Conservation (phyloP, 768 basidiomycete species). For the Mycena leptocephala region DNA sequence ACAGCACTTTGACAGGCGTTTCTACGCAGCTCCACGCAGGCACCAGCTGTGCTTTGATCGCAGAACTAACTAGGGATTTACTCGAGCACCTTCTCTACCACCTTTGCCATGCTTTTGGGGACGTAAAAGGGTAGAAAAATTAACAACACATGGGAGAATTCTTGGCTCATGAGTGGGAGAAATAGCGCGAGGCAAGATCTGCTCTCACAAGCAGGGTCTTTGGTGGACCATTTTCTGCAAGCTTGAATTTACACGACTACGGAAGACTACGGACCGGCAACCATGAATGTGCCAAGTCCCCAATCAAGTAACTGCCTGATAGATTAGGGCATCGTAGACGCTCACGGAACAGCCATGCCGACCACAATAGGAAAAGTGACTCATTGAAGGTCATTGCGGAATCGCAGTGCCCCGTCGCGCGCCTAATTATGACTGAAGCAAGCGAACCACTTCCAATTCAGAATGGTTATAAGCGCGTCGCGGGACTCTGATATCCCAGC, state of each 20-base stretch:
- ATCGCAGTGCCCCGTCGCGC: constrained; percentile 25
- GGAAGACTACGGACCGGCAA: too few relatives aligned
- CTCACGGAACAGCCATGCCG: neutral
- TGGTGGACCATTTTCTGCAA: neutral
- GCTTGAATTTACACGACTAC: neutral
- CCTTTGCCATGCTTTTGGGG: neutral
- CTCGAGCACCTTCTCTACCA: neutral
- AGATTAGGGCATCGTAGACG: constrained; percentile 1
- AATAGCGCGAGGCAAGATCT: constrained; percentile 1
- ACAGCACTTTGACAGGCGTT: constrained; percentile 25
- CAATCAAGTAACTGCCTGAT: neutral
- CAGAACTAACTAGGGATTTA: neutral
- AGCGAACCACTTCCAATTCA: neutral
- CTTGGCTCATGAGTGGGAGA: neutral
- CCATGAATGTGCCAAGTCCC: neutral
- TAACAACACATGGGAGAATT: constrained; percentile 4
- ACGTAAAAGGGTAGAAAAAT: constrained; percentile 20
- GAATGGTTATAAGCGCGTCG: constrained; percentile 19
- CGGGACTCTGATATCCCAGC: neutral
- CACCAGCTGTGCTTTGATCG: neutral
- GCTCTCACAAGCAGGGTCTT: neutral
- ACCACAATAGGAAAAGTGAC: constrained; percentile 8
- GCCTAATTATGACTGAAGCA: constrained; percentile 24
- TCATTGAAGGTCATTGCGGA: neutral
- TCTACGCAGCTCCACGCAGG: neutral